Conservation (phyloP, 2,329 filamentous ascomycete genomes). For the Diaporthe sp. region DNA sequence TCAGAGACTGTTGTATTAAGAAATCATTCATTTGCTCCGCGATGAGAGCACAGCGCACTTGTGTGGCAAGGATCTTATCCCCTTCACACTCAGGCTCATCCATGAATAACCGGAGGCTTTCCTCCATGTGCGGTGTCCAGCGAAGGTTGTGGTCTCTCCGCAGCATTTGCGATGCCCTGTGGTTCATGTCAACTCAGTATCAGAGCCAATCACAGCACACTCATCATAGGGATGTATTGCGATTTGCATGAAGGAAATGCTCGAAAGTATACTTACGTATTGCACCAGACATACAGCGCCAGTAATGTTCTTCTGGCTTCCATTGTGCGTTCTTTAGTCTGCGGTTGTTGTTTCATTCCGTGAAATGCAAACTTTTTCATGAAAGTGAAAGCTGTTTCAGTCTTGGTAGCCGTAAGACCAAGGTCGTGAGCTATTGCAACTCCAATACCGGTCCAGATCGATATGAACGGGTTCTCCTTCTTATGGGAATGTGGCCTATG, state of each 20-base stretch:
- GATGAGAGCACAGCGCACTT: conserved; percentile 57
- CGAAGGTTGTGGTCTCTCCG: conserved; percentile 64
- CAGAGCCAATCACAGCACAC: neutral
- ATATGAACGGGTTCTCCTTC: conserved; percentile 58
- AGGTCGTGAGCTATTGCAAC: conserved; percentile 61
- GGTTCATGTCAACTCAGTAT: neutral
- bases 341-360: conserved; percentile 36
- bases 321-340: conserved; percentile 54
- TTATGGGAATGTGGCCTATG: conserved; percentile 55
- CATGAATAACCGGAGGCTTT: conserved; percentile 63
- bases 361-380: conserved; percentile 47
- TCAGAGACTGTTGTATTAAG: conserved; percentile 33
- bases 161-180: conserved; percentile 49
- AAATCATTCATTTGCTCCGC: conserved; percentile 49
- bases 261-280: conserved; percentile 47
- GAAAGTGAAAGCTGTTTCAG: conserved; percentile 51
- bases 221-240: neutral
- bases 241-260: neutral
- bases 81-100: conserved; percentile 60
- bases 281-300: conserved; percentile 60
- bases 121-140: conserved; percentile 72
- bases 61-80: conserved; percentile 63
- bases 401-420: conserved; percentile 55
- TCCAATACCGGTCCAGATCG: conserved; percentile 59
- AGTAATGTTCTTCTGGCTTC: conserved; percentile 65